phyloP scores from a whole-genome alignment of 371 early-diverging fungal species.

The Mortierella sp. region DNA sequence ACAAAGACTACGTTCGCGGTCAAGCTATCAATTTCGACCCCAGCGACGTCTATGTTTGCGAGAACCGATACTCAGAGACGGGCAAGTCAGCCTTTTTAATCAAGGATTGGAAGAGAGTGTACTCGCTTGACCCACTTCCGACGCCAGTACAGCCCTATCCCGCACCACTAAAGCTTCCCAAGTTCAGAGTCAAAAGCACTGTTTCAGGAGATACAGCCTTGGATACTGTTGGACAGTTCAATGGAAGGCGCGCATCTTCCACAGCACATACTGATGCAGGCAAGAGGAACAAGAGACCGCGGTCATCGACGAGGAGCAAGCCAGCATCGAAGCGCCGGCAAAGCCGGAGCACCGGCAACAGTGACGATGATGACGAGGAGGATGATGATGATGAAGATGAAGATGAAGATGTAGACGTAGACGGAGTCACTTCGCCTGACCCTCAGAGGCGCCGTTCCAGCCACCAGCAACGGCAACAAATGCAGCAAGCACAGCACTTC shows the following conservation, averaged over 20 bases:
- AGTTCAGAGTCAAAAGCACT: constrained; percentile 37
- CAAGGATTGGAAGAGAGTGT: constrained; percentile 58
- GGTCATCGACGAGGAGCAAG: constrained; percentile 24
- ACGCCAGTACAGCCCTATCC: constrained; percentile 45
- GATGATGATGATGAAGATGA: constrained; percentile 47
- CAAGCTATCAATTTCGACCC: constrained; percentile 59
- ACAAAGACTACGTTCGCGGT: constrained; percentile 61
- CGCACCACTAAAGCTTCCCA: constrained; percentile 39
- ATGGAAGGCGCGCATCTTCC: constrained; percentile 42
- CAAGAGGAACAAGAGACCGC: constrained; percentile 30
- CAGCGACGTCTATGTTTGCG: constrained; percentile 65
- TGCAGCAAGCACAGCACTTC: constrained; percentile 18
- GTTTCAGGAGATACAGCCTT: constrained; percentile 22
- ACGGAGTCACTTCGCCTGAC: constrained; percentile 40
- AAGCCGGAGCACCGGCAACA: constrained; percentile 16
- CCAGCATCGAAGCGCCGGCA: constrained; percentile 31
- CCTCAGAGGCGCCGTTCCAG: constrained; percentile 48
- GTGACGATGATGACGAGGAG: constrained; percentile 34
- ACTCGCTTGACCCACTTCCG: constrained; percentile 42
- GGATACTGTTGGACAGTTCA: constrained; percentile 32
- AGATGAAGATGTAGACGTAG: constrained; percentile 49
- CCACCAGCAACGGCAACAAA: constrained; percentile 28
- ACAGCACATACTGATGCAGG: constrained; percentile 20
- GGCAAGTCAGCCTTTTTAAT: constrained; percentile 54
- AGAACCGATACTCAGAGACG: constrained; percentile 58